Conservation (phyloP, 805 yeast genomes). For the Saturnispora ahearnii region DNA sequence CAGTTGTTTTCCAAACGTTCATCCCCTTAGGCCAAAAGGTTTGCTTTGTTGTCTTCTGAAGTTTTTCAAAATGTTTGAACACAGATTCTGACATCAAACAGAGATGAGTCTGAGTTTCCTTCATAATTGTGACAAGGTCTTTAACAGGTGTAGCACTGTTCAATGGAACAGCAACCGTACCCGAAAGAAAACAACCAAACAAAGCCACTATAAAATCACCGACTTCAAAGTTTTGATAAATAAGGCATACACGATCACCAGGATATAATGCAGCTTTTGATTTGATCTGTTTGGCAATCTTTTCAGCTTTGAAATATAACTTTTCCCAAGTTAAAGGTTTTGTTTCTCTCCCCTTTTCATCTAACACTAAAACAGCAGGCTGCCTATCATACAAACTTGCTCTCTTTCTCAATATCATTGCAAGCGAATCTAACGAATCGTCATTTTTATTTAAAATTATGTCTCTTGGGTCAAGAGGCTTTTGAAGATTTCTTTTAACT, state of each 20-base stretch:
- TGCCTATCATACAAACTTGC: conserved; percentile 59
- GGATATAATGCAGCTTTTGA: conserved; percentile 65
- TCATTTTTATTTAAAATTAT: conserved; percentile 17
- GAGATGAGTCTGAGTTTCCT: conserved; percentile 64
- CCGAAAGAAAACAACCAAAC: conserved; percentile 87
- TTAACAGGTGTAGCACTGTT: conserved; percentile 59
- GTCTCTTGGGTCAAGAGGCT: conserved; percentile 57
- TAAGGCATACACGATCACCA: conserved; percentile 74
- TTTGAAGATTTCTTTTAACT: conserved; percentile 35
- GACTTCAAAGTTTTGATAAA: conserved; percentile 77
- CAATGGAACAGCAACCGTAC: conserved; percentile 90
- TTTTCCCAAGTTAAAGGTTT: conserved; percentile 83
- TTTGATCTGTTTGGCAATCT: conserved; percentile 74
- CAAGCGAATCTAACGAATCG: conserved; percentile 51
- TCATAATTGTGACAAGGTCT: conserved; percentile 66
- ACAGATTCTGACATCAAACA: conserved; percentile 77
- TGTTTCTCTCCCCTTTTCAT: conserved; percentile 72
- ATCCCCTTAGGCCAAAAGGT: conserved; percentile 62
- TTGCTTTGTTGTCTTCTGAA: conserved; percentile 28
- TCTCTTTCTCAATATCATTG: conserved; percentile 64
- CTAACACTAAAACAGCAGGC: conserved; percentile 63
- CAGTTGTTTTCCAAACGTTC: conserved; percentile 75
- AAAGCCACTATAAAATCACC: conserved; percentile 80
- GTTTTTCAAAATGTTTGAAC: conserved; percentile 61
- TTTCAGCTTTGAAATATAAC: conserved; percentile 71